phyloP scores from a whole-genome alignment of 176 grass and related monocot genomes.

The maize (Zea mays) region DNA sequence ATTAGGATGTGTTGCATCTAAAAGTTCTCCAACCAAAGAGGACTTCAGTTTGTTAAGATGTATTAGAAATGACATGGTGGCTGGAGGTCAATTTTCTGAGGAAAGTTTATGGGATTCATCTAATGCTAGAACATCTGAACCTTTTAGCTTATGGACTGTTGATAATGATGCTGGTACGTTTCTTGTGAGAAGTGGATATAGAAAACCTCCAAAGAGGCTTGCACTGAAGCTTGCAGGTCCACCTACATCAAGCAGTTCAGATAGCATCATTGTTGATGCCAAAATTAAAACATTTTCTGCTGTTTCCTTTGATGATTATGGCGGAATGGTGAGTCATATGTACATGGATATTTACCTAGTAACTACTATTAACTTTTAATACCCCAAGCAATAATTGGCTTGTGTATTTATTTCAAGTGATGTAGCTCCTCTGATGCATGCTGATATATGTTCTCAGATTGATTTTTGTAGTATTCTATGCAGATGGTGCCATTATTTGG shows the following conservation, averaged over 20 bases:
- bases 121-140: conserved; percentile 57
- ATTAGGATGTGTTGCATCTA: conserved; percentile 87
- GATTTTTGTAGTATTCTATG: conserved; percentile 33
- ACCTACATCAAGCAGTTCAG: conserved; percentile 60
- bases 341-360: conserved; percentile 1
- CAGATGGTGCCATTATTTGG: conserved; percentile 97
- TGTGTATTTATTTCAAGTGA: conserved; percentile 11
- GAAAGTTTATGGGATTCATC: conserved; percentile 86
- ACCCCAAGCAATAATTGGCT: conserved; percentile 1
- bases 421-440: conserved; percentile 23
- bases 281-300: conserved; percentile 86
- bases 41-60: conserved; percentile 74
- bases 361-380: conserved; percentile 17
- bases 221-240: conserved; percentile 68
- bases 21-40: conserved; percentile 52
- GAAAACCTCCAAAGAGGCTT: conserved; percentile 80
- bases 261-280: conserved; percentile 80
- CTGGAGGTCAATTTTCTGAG: conserved; percentile 75
- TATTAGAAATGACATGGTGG: conserved; percentile 91
- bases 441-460: conserved; percentile 25
- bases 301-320: conserved; percentile 92
- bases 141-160: conserved; percentile 92
- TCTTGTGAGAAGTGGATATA: conserved; percentile 86
- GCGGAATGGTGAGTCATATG: conserved; percentile 72
- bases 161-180: conserved; percentile 74